Evolutionary conservation across 164 flowering plant species (phyloP).

Genomic region (Vitis rotundifolia): DNA sequence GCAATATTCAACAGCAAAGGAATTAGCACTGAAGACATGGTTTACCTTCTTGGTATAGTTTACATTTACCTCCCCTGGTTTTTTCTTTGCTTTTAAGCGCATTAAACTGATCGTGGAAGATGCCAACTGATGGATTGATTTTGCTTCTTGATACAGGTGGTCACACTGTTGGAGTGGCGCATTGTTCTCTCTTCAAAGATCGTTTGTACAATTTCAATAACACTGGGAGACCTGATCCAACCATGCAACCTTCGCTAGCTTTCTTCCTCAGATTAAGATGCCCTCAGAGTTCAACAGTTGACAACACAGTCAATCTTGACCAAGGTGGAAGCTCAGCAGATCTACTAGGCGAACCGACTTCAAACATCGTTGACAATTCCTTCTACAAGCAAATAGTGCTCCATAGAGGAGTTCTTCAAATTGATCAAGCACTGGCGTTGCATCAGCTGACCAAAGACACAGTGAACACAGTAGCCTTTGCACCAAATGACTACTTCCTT

Average conservation of each 20-base stretch:
- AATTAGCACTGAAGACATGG: constrained; percentile 33
- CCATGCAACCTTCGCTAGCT: constrained; percentile 37
- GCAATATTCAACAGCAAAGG: constrained; percentile 31
- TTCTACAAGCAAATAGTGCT: constrained; percentile 28
- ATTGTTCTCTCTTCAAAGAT: constrained; percentile 38
- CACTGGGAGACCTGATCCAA: constrained; percentile 43
- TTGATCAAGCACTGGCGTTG: constrained; percentile 44
- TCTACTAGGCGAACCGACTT: constrained; percentile 7
- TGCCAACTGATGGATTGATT: neutral
- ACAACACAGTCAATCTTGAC: constrained; percentile 25
- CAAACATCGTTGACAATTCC: constrained; percentile 25
- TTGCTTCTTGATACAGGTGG: constrained; percentile 31
- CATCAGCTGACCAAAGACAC: constrained; percentile 20
- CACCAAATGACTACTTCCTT: constrained; percentile 4
- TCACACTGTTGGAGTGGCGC: constrained; percentile 57
- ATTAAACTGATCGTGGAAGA: neutral
- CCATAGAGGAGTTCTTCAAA: constrained; percentile 37
- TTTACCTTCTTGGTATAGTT: constrained; percentile 39
- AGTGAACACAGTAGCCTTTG: constrained; percentile 7
- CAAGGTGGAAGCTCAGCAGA: constrained; percentile 5
- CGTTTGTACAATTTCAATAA: constrained; percentile 50
- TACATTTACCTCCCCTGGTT: neutral
- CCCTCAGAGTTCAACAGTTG: constrained; percentile 16
- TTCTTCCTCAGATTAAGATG: constrained; percentile 16
- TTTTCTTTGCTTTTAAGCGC: neutral